Base-by-base conservation (phyloP, 2,329 filamentous ascomycete species). In the Colletotrichum chlorophyti region DNA sequence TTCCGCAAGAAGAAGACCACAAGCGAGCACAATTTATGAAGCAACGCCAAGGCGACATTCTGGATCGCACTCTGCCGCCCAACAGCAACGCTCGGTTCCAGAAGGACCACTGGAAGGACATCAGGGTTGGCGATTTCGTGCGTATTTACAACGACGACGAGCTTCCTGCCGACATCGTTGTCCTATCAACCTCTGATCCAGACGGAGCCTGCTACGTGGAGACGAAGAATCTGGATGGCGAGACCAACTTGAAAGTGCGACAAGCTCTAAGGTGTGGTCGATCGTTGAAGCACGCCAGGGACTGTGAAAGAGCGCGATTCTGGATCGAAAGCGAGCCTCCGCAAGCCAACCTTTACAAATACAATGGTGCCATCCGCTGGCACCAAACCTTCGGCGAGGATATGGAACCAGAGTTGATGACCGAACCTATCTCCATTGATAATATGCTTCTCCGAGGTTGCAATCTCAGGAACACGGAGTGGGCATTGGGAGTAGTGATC, bases 121-220 rank as follows among this genome's bases (percentile, higher is more conserved):
- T 99, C 12, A 88, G 93, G 67, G 95, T 99, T 8, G 95, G 95
- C 43, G 95, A 99, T 73, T 98, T 97, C 74, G 89, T 99, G 52
- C 91, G 96, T 65, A 85, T 99, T 47, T 98, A 97, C 77, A 97
- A 96, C 68, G 91, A 97, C 65, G 95, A 99, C 68, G 93, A 96
- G 66, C 86, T 99, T 21, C 96, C 95, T 1, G 94, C 95, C 43
- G 95, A 99, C 74, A 81, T 99, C 42, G 89, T 98, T 43, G 90
- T 99, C 38, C 77, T 99, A 21, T 91, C 95, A 3, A 98, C 95
- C 0, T 97, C 95, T 3, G 95, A 98, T 66, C 84, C 90, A 1
- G 95, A 99, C 66, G 95, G 95, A 47, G 91, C 91, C 32, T 99
- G 95, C 74, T 99, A 97, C 67, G 90, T 99, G 19, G 95, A 99